phyloP scores from a whole-genome alignment of 768 basidiomycete genomes.

The Clitopilus passeckerianus region DNA sequence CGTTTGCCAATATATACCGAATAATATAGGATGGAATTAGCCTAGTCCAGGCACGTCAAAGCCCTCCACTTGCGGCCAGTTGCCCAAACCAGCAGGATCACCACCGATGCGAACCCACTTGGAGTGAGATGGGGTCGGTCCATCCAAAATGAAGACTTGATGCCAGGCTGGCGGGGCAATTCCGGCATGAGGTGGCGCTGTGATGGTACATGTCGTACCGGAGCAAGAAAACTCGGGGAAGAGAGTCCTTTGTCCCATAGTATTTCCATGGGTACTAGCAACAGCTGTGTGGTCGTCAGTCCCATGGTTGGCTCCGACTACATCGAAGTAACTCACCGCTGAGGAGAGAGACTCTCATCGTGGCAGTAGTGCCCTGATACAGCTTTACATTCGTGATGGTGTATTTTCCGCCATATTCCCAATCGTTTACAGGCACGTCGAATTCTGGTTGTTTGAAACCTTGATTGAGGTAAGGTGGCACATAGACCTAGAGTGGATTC shows the following conservation, averaged over 20 bases:
- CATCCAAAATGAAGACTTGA: slow-evolving; percentile 72
- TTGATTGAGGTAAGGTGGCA: slow-evolving; percentile 78
- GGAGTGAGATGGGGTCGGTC: slow-evolving; percentile 73
- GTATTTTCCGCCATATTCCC: slow-evolving; percentile 52
- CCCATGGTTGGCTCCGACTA: slow-evolving; percentile 5
- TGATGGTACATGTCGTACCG: slow-evolving; percentile 72
- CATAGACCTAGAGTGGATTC: slow-evolving; percentile 48
- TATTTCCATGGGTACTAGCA: slow-evolving; percentile 75
- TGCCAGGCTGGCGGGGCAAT: slow-evolving; percentile 76
- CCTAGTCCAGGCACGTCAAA: slow-evolving; percentile 61
- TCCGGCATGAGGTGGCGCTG: slow-evolving; percentile 65
- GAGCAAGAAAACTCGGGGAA: slow-evolving; percentile 70
- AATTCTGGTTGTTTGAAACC: slow-evolving; percentile 61
- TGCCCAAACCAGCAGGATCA: slow-evolving; percentile 63
- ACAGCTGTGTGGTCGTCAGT: slow-evolving; percentile 34
- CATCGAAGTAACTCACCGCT: slow-evolving; percentile 40
- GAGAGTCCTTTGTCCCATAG: slow-evolving; percentile 67
- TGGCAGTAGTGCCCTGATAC: slow-evolving; percentile 34
- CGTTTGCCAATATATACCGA: slow-evolving; percentile 17
- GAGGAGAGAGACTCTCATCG: slow-evolving; percentile 57
- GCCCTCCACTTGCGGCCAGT: slow-evolving; percentile 69
- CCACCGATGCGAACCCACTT: slow-evolving; percentile 76
- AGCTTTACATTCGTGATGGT: slow-evolving; percentile 44
- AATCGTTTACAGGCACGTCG: slow-evolving; percentile 55
- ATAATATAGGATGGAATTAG: not conserved